Base-by-base conservation (phyloP, 2,329 filamentous ascomycete species). In the Aspergillus tanneri region DNA sequence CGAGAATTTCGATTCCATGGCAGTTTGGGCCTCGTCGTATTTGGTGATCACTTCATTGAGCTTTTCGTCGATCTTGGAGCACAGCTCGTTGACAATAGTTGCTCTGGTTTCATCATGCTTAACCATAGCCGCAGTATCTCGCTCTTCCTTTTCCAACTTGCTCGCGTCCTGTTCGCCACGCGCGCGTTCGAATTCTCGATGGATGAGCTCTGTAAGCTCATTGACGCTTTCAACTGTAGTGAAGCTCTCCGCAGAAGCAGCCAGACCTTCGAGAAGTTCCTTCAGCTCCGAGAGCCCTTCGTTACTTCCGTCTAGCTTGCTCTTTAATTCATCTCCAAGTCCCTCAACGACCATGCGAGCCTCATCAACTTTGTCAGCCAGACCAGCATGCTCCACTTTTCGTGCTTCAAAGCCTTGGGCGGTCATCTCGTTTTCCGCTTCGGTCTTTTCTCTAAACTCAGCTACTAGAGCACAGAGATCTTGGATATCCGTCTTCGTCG, bases 171-270 rank as follows among this genome's bases (percentile, higher is more conserved):
- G 79, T n/a, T 87, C 83, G 12, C 85, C 84, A 58, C 89, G 87
- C 9, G 88, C 86, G 54, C 91, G 87, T 61, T 96, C 90, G 51
- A 97, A 96, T 64, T 96, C 91, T 1, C 81, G 75, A 67, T 87
- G 90, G 70, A 97, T 84, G 2, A 84, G 82, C 46, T 88, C 85
- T 32, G 84, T 82, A 66, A 91, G 79, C 46, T 86, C 85, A 60
- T 85, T 85, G 44, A 91, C 73, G 53, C 84, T 85, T n/a, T 81
- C 77, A 12, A 72, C 71, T 0, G 74, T 76, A 24, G 68, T 71
- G 49, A 74, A 74, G 30, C 63, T 68, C 46, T 72, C 70, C 12
- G 75, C 68, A 11, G 71, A 71, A 27, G 88, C 86, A 49, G 88
- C 82, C 2, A 96, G 73, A 5, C 81, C 80, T 59, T 91, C 87